phyloP scores from a whole-genome alignment of 228 moss, liverwort and hornwort species.

The Sphagnum fallax region DNA sequence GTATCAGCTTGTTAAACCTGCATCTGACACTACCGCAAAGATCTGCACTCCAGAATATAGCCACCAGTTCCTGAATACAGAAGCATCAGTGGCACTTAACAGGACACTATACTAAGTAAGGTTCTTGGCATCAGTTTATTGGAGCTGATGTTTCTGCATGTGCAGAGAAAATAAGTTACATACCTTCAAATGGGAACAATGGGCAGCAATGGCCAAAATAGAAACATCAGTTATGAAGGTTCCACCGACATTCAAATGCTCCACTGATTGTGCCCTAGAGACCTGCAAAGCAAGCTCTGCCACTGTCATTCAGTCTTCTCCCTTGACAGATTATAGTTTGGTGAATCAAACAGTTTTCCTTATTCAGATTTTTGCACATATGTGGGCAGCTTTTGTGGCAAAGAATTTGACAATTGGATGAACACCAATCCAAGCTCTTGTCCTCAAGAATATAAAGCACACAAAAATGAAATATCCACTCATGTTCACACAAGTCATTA shows the following conservation, averaged over 20 bases:
- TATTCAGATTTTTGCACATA: not conserved
- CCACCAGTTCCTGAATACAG: too few relatives aligned
- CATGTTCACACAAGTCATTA: too few relatives aligned
- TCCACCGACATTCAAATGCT: slow-evolving; percentile 86
- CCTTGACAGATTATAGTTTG: not conserved
- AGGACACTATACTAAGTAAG: too few relatives aligned
- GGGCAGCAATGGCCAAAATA: slow-evolving; percentile 50
- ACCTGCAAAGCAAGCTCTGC: slow-evolving; percentile 22
- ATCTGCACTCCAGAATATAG: not conserved
- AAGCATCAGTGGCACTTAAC: too few relatives aligned
- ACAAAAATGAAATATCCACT: too few relatives aligned
- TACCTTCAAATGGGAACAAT: slow-evolving; percentile 65
- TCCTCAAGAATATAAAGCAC: too few relatives aligned
- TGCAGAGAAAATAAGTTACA: not conserved
- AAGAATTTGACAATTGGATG: too few relatives aligned
- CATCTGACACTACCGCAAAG: not conserved
- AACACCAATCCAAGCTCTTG: too few relatives aligned
- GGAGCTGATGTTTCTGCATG: too few relatives aligned
- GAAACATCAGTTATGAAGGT: slow-evolving; percentile 84
- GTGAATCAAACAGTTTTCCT: not conserved
- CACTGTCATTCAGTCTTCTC: not conserved
- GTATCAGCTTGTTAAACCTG: not conserved
- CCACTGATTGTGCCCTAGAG: slow-evolving; percentile 41
- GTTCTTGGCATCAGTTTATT: too few relatives aligned
- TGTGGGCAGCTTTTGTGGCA: not conserved